Percentiles rank a stretch among this genome's conserved stretches.
Evolutionary conservation across 176 grass and related monocot genomes (phyloP).

Genomic region (Lolium perenne): DNA sequence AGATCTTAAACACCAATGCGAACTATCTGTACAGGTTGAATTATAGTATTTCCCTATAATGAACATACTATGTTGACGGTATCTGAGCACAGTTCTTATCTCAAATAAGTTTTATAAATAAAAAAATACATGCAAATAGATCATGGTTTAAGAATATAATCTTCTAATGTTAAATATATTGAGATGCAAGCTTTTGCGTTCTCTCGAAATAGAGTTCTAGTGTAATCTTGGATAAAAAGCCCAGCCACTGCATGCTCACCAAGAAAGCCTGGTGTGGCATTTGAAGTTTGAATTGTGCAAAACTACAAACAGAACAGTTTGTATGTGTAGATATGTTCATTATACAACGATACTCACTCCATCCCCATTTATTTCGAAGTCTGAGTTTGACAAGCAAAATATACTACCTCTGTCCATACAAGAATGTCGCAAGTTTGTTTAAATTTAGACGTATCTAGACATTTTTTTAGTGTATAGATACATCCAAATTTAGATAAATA

Average conservation of each 20-base stretch:
- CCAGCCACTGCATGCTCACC: slow-evolving; percentile 12
- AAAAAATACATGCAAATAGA: slow-evolving; percentile 19
- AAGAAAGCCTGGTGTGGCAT: neutral
- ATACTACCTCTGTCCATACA: too few species aligned
- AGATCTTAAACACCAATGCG: slow-evolving; percentile 5
- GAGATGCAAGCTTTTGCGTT: too few species aligned
- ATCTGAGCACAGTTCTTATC: neutral
- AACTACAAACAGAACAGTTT: neutral
- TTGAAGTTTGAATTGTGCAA: neutral
- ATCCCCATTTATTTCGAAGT: too few species aligned
- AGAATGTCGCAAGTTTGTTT: too few species aligned
- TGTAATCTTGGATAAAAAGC: neutral
- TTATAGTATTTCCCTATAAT: neutral
- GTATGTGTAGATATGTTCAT: slow-evolving; percentile 14
- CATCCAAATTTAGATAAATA: too few species aligned
- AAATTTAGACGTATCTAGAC: too few species aligned
- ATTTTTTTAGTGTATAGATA: too few species aligned
- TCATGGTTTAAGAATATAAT: neutral
- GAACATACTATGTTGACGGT: slow-evolving; percentile 6
- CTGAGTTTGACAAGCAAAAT: too few species aligned
- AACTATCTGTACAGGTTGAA: slow-evolving; percentile 4
- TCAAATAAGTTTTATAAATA: neutral
- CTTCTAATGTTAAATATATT: neutral
- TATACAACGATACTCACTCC: neutral
- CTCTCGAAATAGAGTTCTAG: neutral